Percentiles rank a stretch among this genome's conserved stretches.
Conservation (phyloP, 1,284 basidiomycete genomes). For the Ustilago bromivora region DNA sequence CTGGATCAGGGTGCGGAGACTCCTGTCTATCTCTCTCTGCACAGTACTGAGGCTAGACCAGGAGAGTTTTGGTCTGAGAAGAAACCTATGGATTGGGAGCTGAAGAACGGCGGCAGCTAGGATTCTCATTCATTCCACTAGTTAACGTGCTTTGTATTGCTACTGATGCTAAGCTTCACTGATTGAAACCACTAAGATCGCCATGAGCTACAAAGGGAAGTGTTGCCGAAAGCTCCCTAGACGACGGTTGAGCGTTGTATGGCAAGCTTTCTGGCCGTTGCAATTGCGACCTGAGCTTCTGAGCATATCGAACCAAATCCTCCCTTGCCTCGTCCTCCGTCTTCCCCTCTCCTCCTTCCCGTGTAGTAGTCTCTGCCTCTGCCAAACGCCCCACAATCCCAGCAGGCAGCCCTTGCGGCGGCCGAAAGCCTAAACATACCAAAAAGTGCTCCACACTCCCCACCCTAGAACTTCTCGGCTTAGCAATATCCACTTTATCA, state of each 20-base stretch:
- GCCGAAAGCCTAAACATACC: conserved; percentile 72
- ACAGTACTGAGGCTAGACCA: conserved; percentile 41
- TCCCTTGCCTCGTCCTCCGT: conserved; percentile 28
- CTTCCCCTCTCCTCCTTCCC: not conserved
- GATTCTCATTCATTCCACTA: not conserved
- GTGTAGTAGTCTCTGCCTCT: not conserved
- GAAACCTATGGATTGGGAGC: conserved; percentile 34
- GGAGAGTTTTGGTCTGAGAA: conserved; percentile 52
- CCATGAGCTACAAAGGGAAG: conserved; percentile 46
- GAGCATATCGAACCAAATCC: conserved; percentile 33
- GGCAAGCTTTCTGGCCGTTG: conserved; percentile 13
- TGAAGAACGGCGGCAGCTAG: not conserved
- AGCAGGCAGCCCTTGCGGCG: conserved; percentile 30
- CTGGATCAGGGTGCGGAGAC: conserved; percentile 65
- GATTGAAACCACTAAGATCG: conserved; percentile 22
- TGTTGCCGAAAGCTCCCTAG: conserved; percentile 26
- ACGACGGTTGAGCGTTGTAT: not conserved
- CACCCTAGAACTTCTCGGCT: conserved; percentile 68
- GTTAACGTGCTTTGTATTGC: not conserved
- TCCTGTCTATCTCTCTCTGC: conserved; percentile 63
- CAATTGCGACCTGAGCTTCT: conserved; percentile 28
- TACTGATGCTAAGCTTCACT: not conserved
- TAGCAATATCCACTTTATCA: conserved; percentile 69
- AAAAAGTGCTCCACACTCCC: conserved; percentile 73
- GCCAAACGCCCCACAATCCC: conserved; percentile 28